These are phyloP conservation scores for Ustilago trichophora DNA, from an alignment of 1,284 basidiomycete genomes.

Conservation along the genomic window DNA sequence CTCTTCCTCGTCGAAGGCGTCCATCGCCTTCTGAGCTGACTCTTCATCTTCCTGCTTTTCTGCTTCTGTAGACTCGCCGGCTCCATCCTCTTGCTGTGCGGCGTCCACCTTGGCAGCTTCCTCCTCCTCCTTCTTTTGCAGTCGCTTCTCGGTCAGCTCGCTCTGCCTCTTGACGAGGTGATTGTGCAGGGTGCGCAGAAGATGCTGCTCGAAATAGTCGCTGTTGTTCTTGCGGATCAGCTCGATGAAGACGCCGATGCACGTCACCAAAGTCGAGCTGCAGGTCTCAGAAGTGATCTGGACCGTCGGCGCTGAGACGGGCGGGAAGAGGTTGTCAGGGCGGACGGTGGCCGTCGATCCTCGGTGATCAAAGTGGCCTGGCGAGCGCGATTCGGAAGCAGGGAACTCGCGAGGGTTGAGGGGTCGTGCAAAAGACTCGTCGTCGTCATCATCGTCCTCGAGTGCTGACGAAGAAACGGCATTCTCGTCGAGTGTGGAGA, in stretches of 20 bases:
- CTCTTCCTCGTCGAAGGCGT: slow-evolving; percentile 54
- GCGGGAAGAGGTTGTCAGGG: slow-evolving; percentile 51
- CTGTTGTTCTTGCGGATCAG: slow-evolving; percentile 98
- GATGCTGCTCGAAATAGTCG: slow-evolving; percentile 96
- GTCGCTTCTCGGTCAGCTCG: slow-evolving; percentile 67
- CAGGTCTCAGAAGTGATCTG: slow-evolving; percentile 72
- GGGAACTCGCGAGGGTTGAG: slow-evolving; percentile 52
- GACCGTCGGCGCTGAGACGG: slow-evolving; percentile 48
- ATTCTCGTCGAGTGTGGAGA: slow-evolving; percentile 29
- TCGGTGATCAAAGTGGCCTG: slow-evolving; percentile 42
- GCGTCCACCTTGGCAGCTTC: slow-evolving; percentile 45
- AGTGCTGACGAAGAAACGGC: slow-evolving; percentile 47
- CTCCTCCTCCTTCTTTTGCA: slow-evolving; percentile 62
- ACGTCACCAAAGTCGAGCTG: slow-evolving; percentile 87
- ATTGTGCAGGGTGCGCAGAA: slow-evolving; percentile 94
- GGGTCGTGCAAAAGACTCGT: slow-evolving; percentile 48
- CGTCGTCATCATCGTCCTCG: slow-evolving; percentile 63
- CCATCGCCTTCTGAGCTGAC: slow-evolving; percentile 72
- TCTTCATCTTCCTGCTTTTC: slow-evolving; percentile 35
- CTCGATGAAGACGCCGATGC: slow-evolving; percentile 91
- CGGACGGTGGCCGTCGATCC: slow-evolving; percentile 60
- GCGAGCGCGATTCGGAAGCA: slow-evolving; percentile 43
- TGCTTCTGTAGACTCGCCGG: slow-evolving; percentile 2
- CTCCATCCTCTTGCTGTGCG: slow-evolving; percentile 6
- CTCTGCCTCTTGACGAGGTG: slow-evolving; percentile 87